Base-by-base conservation (phyloP, 129 eudicot genomes). In the Escallonia herrerae region DNA sequence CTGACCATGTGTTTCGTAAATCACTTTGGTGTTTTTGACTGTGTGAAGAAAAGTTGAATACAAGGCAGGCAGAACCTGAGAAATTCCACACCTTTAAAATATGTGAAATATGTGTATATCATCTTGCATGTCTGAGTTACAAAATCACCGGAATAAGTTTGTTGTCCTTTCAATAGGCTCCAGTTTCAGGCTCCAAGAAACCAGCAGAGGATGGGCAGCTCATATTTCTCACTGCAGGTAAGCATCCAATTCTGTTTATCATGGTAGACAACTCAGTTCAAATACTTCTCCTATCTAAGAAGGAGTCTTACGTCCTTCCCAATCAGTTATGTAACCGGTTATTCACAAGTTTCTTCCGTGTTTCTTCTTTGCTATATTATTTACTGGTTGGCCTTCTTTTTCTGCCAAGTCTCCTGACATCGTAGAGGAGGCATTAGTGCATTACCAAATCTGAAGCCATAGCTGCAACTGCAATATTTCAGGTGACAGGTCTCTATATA, bases 161-260 rank as follows among this genome's bases (percentile, higher is more conserved):
- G 4, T 60, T 68, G 59, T 15, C 75, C 71, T 63, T 51, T n/a
- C 56, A 13, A 15, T 64, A 91, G 97, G 97, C 97, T 76, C 97
- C 97, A 15, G 97, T 91, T 74, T 91, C 97, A 76, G 97, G 97
- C 66, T 91, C 97, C 61, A 87, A 91, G 76, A 91, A 91, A 74
- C 97, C 97, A 41, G 97, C 97, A 65, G 97, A 91, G 69, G 97
- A 91, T 63, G 97, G 97, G 10, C 96, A 87, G 76, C 70, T 91
- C 60, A 91, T 91, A 76, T 91, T 91, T 68, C 86, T 91, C 60
- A 85, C 95, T 7, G 97, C 96, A 72, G 97, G 96, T 85, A 73
- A 44, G 12, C 58, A 48, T 38, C 66, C 33, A 4, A n/a, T 58
- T 62, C 8, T 2, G 0, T 9, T 10, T 45, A 52, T 14, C 56